A percentile compares a stretch with the other conserved stretches of the same genome.
These are phyloP conservation scores for Pilatotrama ljubarskyi DNA, from an alignment of 768 basidiomycete genomes.

Conservation along the genomic window DNA sequence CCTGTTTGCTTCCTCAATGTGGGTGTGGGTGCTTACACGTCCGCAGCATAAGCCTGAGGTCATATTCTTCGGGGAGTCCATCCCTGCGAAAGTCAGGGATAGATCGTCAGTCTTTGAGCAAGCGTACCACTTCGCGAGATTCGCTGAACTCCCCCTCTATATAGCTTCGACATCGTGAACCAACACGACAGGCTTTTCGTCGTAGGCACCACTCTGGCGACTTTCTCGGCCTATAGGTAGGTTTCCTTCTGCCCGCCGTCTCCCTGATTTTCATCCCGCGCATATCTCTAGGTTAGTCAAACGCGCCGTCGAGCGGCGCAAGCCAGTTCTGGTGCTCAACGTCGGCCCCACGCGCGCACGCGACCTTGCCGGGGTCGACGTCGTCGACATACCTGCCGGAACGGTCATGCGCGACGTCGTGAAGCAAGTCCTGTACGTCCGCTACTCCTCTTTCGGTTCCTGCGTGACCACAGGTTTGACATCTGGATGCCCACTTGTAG, in stretches of 20 bases:
- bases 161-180: conserved; percentile 60
- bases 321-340: conserved; percentile 82
- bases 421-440: conserved; percentile 57
- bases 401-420: conserved; percentile 70
- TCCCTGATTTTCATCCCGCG: background rate
- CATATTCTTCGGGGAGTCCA: conserved; percentile 90
- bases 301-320: conserved; percentile 71
- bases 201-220: conserved; percentile 89
- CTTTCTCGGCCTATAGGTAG: conserved; percentile 88
- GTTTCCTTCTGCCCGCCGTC: conserved; percentile 9
- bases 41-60: conserved; percentile 76
- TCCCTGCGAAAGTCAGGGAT: conserved; percentile 61
- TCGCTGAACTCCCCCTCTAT: no score
- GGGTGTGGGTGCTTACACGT: no score
- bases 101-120: conserved; percentile 46
- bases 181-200: conserved; percentile 68
- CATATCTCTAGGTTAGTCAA: conserved; percentile 62
- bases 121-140: background rate
- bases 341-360: conserved; percentile 90
- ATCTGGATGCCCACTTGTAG: background rate
- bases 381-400: conserved; percentile 77
- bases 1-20: background rate
- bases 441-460: background rate
- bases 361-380: conserved; percentile 61
- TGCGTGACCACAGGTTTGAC: background rate